These are phyloP conservation scores for Wickerhamiella sorbophila DNA, from an alignment of 805 yeast species.

Conservation along the genomic window DNA sequence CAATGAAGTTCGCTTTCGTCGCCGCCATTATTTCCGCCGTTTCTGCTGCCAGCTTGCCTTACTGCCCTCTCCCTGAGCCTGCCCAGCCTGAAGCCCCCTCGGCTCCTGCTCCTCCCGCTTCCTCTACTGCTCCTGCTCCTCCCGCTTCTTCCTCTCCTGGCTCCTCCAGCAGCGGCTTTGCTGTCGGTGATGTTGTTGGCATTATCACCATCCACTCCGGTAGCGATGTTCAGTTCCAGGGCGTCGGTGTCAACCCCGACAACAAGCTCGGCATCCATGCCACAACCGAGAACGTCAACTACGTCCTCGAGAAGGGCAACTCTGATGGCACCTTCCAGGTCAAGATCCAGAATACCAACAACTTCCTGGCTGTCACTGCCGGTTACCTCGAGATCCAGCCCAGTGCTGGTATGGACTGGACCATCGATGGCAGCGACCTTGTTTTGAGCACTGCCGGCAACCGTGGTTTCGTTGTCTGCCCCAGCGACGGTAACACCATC, in stretches of 20 bases:
- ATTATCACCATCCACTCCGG: slow-evolving; percentile 2
- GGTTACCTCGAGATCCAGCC: slow-evolving; percentile 11
- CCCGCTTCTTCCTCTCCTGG: background rate
- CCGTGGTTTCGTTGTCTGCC: slow-evolving; percentile 2
- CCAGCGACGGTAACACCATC: slow-evolving; percentile 6
- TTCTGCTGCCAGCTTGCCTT: background rate
- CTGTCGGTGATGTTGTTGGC: background rate
- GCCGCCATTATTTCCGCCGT: background rate
- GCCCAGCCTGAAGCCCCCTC: background rate
- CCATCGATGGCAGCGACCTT: slow-evolving; percentile 9
- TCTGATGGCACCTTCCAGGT: slow-evolving; percentile 5
- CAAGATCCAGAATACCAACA: slow-evolving; percentile 8
- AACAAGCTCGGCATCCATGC: slow-evolving; percentile 1
- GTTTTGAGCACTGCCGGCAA: slow-evolving; percentile 10
- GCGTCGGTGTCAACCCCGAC: slow-evolving; percentile 1
- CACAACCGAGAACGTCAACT: background rate
- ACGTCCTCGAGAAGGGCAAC: background rate
- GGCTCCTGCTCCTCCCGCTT: background rate
- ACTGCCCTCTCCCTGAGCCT: background rate
- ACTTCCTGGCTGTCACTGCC: slow-evolving; percentile 8
- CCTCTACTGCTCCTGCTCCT: background rate
- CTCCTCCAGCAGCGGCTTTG: background rate
- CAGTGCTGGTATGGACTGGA: slow-evolving; percentile 9
- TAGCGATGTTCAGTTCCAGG: background rate
- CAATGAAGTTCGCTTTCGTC: slow-evolving; percentile 1